Percentiles rank a stretch among this genome's conserved stretches.
Evolutionary conservation across 192 early-diverging fungal species (phyloP).

Genomic region (Coemansia sp.): DNA sequence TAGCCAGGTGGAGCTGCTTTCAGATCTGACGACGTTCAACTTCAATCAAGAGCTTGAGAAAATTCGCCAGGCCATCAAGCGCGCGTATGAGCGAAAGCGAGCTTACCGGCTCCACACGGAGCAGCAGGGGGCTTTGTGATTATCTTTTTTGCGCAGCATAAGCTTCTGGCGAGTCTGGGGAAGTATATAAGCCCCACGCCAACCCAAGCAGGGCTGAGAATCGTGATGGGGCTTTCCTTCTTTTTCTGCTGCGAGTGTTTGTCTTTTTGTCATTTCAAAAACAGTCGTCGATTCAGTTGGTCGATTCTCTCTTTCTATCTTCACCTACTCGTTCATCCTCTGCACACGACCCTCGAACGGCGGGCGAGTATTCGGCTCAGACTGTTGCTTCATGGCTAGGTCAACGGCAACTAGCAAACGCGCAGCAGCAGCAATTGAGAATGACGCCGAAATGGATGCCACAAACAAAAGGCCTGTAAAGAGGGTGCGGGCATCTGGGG

Average conservation of each 20-base stretch:
- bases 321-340: background rate
- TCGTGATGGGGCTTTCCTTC: background rate
- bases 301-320: background rate
- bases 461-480: background rate
- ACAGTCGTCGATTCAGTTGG: background rate
- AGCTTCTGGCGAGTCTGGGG: background rate
- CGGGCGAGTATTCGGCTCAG: background rate
- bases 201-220: too few species aligned
- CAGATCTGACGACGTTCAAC: slow-evolving; percentile 59
- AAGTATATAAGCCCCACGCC: too few species aligned
- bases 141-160: slow-evolving; percentile 1
- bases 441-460: background rate
- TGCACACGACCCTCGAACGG: background rate
- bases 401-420: background rate
- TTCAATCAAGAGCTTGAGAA: slow-evolving; percentile 56
- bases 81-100: slow-evolving; percentile 55
- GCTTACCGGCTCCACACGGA: slow-evolving; percentile 30
- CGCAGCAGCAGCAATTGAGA: background rate
- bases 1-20: slow-evolving; percentile 62
- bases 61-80: slow-evolving; percentile 48
- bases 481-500: background rate
- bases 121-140: background rate
- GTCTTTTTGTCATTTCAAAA: background rate
- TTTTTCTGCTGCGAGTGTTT: background rate
- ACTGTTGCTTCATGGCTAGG: background rate